Evolutionary conservation across 495 filamentous ascomycete genomes (phyloP), one percentile per base, ranked within the genome.

Genomic region (Beverwykella pulmonaria): DNA sequence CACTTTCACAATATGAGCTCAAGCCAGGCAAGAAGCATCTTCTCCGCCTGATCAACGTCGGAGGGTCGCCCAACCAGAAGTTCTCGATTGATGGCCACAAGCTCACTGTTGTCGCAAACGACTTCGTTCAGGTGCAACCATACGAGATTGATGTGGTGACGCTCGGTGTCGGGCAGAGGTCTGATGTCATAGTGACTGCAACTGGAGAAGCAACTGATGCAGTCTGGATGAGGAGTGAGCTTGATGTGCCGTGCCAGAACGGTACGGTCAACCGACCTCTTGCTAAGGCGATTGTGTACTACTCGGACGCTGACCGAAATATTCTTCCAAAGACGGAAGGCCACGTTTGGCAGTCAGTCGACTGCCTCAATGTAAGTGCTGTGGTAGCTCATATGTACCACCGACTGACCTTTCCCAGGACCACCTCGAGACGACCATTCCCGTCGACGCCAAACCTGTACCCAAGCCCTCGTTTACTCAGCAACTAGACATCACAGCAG

Each of bases 41-140:
- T 19, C 76, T 93, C 30, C 83, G 88, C 19, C 80, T 93, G 26
- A 79, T 93, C 67, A 91, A 90, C 61, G 77, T 86, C 26, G 86
- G 82, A 25, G 83, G 83, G 3, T 87, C 83, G 56, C 83, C 83
- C 27, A 73, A 79, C 22, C 65, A 75, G 41, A 68, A 74, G 34
- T 78, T 80, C 64, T 70, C 63, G 9, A 82, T 81, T 59, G 79
- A 83, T 63, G 72, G 71, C 15, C 75, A 77, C 62, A 72, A 32
- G 0, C 70, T 81, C 66, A 78, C 54, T 0, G 73, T 80, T 56
- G 77, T 81, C 61, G 76, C 81, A 20, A 77, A 79, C 60, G 75
- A 83, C 54, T 81, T 78, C 49, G 75, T 81, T 1, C 74, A 74
- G 3, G 57, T 82, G 47, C 53, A 71, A 39, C 79, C 78, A 2